Percentiles rank a stretch among this genome's conserved stretches.
phyloP scores from a whole-genome alignment of 495 filamentous ascomycete species.

The Neurospora terricola region DNA sequence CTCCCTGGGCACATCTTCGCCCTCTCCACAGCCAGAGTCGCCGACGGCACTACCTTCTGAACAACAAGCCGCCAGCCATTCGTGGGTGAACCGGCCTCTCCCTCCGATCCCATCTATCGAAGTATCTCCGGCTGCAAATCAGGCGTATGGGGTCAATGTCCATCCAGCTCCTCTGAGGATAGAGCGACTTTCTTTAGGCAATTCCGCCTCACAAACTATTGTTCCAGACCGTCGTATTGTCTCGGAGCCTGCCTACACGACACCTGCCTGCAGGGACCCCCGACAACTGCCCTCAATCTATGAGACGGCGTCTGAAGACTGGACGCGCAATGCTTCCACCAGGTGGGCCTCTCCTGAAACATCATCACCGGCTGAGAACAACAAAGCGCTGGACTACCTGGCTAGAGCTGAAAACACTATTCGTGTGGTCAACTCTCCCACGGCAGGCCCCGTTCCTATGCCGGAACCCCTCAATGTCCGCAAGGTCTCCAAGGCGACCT shows the following conservation, averaged over 20 bases:
- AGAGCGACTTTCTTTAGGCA: slow-evolving; percentile 4
- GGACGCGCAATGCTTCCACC: slow-evolving; percentile 7
- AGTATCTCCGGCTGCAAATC: slow-evolving; percentile 6
- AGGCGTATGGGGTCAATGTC: slow-evolving; percentile 12
- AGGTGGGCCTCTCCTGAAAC: slow-evolving; percentile 26
- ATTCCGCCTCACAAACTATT: background rate
- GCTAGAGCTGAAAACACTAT: slow-evolving; percentile 36
- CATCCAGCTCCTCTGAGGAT: slow-evolving; percentile 3
- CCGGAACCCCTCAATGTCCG: slow-evolving; percentile 44
- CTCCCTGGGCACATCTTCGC: slow-evolving; percentile 10
- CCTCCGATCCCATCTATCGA: slow-evolving; percentile 38
- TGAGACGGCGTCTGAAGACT: slow-evolving; percentile 31
- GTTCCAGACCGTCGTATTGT: slow-evolving; percentile 22
- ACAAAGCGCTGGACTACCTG: slow-evolving; percentile 25
- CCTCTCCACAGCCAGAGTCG: background rate
- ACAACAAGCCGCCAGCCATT: background rate
- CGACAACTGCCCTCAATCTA: slow-evolving; percentile 42
- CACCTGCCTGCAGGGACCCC: slow-evolving; percentile 21
- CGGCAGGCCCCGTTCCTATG: slow-evolving; percentile 7
- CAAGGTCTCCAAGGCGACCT: slow-evolving; percentile 25
- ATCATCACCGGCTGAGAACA: slow-evolving; percentile 17
- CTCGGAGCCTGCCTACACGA: slow-evolving; percentile 46
- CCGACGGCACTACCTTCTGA: background rate
- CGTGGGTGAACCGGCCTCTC: slow-evolving; percentile 35
- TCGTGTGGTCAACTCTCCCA: slow-evolving; percentile 36